Conservation (phyloP, 2,329 filamentous ascomycete genomes). For the Curvularia hawaiiensis region DNA sequence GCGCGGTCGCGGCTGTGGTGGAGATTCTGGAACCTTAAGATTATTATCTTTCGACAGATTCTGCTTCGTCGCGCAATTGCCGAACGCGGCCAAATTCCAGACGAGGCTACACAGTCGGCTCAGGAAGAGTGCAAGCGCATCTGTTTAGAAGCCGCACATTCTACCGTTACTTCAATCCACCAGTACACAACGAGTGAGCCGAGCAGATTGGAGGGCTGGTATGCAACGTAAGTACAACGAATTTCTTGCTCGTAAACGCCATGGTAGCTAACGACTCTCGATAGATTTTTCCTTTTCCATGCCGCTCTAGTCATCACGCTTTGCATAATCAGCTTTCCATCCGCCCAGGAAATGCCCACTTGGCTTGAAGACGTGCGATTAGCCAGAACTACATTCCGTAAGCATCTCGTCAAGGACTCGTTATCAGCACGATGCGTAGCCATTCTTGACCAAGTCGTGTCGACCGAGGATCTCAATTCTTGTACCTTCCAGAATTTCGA, state of each 20-base stretch:
- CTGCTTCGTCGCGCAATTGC: conserved; percentile 30
- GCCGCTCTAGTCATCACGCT: conserved; percentile 31
- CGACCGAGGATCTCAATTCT: conserved; percentile 24
- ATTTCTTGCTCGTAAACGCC: neutral
- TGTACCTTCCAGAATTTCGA: conserved; percentile 25
- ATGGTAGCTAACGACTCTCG: too few relatives aligned
- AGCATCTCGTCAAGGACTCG: conserved; percentile 30
- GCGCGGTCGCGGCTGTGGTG: conserved; percentile 33
- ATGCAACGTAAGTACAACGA: conserved; percentile 27
- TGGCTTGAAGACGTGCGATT: conserved; percentile 32
- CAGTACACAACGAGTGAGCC: conserved; percentile 27
- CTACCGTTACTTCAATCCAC: conserved; percentile 30
- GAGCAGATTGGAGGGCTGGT: conserved; percentile 33
- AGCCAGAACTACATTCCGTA: conserved; percentile 28
- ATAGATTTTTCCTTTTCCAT: conserved; percentile 34
- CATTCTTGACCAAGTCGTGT: conserved; percentile 32
- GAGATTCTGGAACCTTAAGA: conserved; percentile 36
- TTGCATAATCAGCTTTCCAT: conserved; percentile 34
- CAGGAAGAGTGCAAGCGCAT: conserved; percentile 31
- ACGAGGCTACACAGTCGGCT: conserved; percentile 21
- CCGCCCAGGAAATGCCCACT: conserved; percentile 16
- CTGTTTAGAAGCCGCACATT: conserved; percentile 33
- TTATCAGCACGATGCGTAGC: conserved; percentile 33
- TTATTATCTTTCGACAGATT: conserved; percentile 34
- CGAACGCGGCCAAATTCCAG: conserved; percentile 26